A percentile compares a stretch with the other conserved stretches of the same genome.
Conservation (phyloP, 768 basidiomycete species). For the Lentinula edodes region DNA sequence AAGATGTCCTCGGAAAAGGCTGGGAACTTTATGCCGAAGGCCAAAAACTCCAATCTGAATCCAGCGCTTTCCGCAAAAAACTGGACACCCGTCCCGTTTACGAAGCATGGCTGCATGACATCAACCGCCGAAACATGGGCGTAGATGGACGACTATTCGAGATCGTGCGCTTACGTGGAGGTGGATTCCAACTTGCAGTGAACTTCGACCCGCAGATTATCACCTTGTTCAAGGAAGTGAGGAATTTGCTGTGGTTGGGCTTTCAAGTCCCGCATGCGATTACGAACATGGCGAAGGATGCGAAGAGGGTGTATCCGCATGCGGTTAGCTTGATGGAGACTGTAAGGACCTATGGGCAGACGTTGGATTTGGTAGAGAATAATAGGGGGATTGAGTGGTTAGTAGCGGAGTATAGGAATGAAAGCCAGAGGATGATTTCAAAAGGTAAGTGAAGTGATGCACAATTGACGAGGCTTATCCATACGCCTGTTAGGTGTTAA, state of each 20-base stretch:
- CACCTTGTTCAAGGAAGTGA: conserved; percentile 96
- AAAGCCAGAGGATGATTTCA: conserved; percentile 88
- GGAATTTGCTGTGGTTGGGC: conserved; percentile 92
- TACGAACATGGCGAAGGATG: conserved; percentile 97
- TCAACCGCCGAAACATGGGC: conserved; percentile 88
- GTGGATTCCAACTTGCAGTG: conserved; percentile 82
- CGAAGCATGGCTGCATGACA: conserved; percentile 95
- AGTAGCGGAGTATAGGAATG: conserved; percentile 90
- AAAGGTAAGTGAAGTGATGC: conserved; percentile 54
- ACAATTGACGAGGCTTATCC: background rate
- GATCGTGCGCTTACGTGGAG: conserved; percentile 66
- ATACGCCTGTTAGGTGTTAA: conserved; percentile 66
- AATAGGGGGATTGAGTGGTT: conserved; percentile 93
- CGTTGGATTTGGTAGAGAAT: conserved; percentile 82
- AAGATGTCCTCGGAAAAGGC: conserved; percentile 95
- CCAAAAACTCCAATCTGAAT: conserved; percentile 92
- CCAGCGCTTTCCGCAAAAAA: conserved; percentile 88
- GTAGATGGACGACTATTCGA: conserved; percentile 91
- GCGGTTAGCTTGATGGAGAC: conserved; percentile 99
- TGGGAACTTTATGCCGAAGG: conserved; percentile 99
- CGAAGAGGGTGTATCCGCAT: conserved; percentile 96
- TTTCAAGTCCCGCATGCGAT: conserved; percentile 95
- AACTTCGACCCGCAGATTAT: conserved; percentile 99
- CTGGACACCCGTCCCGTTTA: conserved; percentile 91
- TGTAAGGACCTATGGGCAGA: conserved; percentile 96